These are phyloP conservation scores for Fremontodendron californicum DNA, from an alignment of 345 rosid genomes.

Conservation along the genomic window DNA sequence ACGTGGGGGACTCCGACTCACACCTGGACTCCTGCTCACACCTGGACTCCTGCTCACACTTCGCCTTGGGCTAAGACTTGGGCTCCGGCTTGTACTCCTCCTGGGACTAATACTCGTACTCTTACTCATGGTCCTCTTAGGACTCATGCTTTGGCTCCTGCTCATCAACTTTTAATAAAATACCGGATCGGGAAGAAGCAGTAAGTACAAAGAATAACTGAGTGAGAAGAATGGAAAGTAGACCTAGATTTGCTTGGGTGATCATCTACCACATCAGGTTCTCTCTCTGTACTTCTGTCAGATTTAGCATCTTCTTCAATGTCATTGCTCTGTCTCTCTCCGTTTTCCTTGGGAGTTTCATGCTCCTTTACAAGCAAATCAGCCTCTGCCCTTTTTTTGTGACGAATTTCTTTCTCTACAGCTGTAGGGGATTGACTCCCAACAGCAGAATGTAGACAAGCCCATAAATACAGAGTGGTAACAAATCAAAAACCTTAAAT, in stretches of 20 bases:
- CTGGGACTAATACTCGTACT: constrained; percentile 80
- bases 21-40: constrained; percentile 31
- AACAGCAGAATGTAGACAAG: constrained; percentile 24
- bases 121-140: constrained; percentile 73
- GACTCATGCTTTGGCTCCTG: constrained; percentile 94
- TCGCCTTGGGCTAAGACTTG: constrained; percentile 44
- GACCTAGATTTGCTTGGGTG: constrained; percentile 90
- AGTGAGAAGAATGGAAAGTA: constrained; percentile 38
- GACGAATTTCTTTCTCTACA: constrained; percentile 40
- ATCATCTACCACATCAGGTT: constrained; percentile 78
- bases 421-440: constrained; percentile 35
- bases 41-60: constrained; percentile 36
- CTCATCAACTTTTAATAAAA: constrained; percentile 55
- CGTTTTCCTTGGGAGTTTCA: constrained; percentile 55
- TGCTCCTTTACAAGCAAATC: constrained; percentile 42
- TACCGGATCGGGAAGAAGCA: constrained; percentile 37
- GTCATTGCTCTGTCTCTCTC: constrained; percentile 54
- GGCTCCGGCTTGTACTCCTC: constrained; percentile 63
- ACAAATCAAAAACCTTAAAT: background rate
- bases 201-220: constrained; percentile 38
- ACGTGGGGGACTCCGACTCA: constrained; percentile 34
- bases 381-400: constrained; percentile 37
- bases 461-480: background rate
- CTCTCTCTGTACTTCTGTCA: constrained; percentile 60
- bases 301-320: constrained; percentile 39